A percentile compares a stretch with the other conserved stretches of the same genome.
Conservation (phyloP, 257 asterid species). For the Nicotiana sylvestris region DNA sequence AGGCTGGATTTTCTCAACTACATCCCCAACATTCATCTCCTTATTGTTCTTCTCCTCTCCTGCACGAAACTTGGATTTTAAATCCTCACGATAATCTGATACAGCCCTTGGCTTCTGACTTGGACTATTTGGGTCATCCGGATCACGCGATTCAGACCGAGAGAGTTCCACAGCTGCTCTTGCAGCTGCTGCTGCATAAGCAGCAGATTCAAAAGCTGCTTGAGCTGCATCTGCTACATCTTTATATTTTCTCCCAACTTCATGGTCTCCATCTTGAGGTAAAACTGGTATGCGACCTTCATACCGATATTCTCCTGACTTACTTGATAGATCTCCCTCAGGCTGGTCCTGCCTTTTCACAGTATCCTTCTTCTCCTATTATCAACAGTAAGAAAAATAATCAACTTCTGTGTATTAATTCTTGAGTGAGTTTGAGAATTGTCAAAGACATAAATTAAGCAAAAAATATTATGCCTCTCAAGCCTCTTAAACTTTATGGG, state of each 20-base stretch:
- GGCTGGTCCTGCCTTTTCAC: conserved; percentile 7
- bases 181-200: conserved; percentile 89
- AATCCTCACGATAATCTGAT: not conserved
- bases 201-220: conserved; percentile 90
- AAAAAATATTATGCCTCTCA: too few relatives aligned
- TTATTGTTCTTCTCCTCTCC: conserved; percentile 17
- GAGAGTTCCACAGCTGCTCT: conserved; percentile 80
- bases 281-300: not conserved
- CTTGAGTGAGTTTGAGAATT: not conserved
- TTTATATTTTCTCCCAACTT: conserved; percentile 44
- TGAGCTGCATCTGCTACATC: conserved; percentile 94
- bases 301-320: conserved; percentile 4
- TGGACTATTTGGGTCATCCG: conserved; percentile 33
- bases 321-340: conserved; percentile 10
- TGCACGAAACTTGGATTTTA: conserved; percentile 1
- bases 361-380: conserved; percentile 26
- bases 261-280: conserved; percentile 12
- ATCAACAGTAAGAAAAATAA: not conserved
- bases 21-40: not conserved
- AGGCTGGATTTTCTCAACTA: conserved; percentile 25
- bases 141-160: conserved; percentile 46
- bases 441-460: too few relatives aligned
- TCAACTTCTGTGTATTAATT: not conserved
- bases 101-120: conserved; percentile 21
- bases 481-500: too few relatives aligned